A percentile compares a stretch with the other conserved stretches of the same genome.
These are phyloP conservation scores for Ophiostoma ips DNA, from an alignment of 2,329 filamentous ascomycete species.

Conservation along the genomic window DNA sequence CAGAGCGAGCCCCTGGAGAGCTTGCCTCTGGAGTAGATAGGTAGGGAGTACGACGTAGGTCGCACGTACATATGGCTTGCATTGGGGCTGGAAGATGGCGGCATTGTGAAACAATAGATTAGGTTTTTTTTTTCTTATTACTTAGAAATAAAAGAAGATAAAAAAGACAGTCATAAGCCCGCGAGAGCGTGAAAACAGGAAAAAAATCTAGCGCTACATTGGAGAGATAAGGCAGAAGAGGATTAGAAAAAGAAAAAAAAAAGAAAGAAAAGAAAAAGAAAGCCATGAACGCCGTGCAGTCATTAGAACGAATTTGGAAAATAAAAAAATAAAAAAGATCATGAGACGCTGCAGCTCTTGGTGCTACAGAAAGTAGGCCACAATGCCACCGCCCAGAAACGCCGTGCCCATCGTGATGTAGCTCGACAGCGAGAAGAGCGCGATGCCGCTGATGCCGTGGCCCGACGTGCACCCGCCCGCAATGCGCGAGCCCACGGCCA, in stretches of 20 bases:
- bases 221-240: neutral
- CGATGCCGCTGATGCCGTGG: conserved; percentile 54
- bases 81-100: too few species aligned
- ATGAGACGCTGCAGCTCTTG: too few species aligned
- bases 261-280: neutral
- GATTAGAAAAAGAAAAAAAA: neutral
- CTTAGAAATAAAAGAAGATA: neutral
- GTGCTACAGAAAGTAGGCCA: conserved; percentile 5
- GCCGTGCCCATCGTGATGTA: conserved; percentile 44
- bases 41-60: neutral
- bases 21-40: neutral
- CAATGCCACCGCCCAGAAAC: conserved; percentile 34
- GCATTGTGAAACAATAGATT: too few species aligned
- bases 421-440: conserved; percentile 47
- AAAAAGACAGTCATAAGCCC: neutral
- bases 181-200: neutral
- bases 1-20: neutral
- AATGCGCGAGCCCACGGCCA: conserved; percentile 46
- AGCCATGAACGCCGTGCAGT: neutral
- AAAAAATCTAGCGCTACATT: neutral
- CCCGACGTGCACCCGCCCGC: conserved; percentile 56
- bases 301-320: too few species aligned
- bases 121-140: too few species aligned
- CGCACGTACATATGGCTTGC: too few species aligned
- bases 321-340: neutral